These are phyloP conservation scores for Beta vulgaris DNA, from an alignment of 148 eudicot genomes.

Conservation along the genomic window DNA sequence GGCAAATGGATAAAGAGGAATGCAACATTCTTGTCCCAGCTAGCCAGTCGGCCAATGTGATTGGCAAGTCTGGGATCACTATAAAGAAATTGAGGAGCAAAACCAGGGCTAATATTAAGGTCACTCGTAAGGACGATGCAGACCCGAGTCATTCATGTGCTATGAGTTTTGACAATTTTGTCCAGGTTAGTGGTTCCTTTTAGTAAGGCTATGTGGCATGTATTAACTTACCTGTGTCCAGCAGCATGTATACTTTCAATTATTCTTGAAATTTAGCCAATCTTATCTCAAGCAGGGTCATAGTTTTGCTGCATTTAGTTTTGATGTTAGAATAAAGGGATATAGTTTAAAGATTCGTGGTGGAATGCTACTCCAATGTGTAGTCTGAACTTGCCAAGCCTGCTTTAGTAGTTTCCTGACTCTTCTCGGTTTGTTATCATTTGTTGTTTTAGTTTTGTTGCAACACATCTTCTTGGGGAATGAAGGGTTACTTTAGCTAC, in stretches of 20 bases:
- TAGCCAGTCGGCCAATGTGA: conserved; percentile 84
- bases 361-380: background rate
- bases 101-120: conserved; percentile 65
- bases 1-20: conserved; percentile 53
- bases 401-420: background rate
- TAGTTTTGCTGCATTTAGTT: background rate
- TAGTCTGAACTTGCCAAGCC: background rate
- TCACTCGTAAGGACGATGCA: conserved; percentile 54
- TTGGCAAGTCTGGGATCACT: conserved; percentile 83
- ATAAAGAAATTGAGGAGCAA: conserved; percentile 77
- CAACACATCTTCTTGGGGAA: background rate
- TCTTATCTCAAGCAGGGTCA: background rate
- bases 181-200: conserved; percentile 50
- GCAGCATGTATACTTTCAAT: background rate
- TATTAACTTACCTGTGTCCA: background rate
- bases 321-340: background rate
- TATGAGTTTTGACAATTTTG: conserved; percentile 88
- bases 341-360: background rate
- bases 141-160: conserved; percentile 87
- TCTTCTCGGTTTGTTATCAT: background rate
- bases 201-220: background rate
- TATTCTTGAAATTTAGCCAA: background rate
- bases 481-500: background rate
- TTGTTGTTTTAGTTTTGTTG: background rate
- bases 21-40: conserved; percentile 91